Conservation (phyloP, 306 rosid genomes). For the Abrus precatorius region DNA sequence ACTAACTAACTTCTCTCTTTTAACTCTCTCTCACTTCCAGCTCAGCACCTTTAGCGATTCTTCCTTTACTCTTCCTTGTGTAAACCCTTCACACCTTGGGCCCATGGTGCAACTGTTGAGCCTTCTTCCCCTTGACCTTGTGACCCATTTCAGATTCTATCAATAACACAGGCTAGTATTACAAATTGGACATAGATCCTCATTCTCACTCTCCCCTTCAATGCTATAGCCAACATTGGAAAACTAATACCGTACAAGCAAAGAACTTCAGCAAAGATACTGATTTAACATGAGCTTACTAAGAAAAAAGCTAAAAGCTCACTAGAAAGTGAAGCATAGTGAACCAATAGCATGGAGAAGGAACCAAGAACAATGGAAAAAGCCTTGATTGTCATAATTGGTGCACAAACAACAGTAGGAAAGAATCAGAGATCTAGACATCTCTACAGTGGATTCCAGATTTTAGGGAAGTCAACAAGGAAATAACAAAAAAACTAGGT, state of each 20-base stretch:
- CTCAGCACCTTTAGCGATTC: too few relatives aligned
- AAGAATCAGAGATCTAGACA: constrained; percentile 10
- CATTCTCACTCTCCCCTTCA: not conserved
- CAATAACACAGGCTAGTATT: too few relatives aligned
- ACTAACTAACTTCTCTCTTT: too few relatives aligned
- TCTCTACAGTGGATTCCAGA: not conserved
- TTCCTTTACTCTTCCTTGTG: too few relatives aligned
- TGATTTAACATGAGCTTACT: not conserved
- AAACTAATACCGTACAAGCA: not conserved
- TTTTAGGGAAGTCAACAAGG: not conserved
- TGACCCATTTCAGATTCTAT: too few relatives aligned
- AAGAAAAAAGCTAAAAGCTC: not conserved
- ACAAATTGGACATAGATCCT: too few relatives aligned
- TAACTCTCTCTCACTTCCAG: too few relatives aligned
- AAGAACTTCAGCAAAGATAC: not conserved
- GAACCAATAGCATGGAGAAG: not conserved
- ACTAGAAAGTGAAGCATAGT: not conserved
- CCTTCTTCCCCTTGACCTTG: too few relatives aligned
- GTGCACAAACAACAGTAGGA: constrained; percentile 10
- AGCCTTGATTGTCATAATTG: not conserved
- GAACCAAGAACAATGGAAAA: not conserved
- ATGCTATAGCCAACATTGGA: not conserved
- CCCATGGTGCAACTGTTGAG: too few relatives aligned
- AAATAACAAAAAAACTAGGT: not conserved
- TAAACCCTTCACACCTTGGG: too few relatives aligned